Evolutionary conservation across 148 eudicot species (phyloP).

Genomic region (Cornus controversa): DNA sequence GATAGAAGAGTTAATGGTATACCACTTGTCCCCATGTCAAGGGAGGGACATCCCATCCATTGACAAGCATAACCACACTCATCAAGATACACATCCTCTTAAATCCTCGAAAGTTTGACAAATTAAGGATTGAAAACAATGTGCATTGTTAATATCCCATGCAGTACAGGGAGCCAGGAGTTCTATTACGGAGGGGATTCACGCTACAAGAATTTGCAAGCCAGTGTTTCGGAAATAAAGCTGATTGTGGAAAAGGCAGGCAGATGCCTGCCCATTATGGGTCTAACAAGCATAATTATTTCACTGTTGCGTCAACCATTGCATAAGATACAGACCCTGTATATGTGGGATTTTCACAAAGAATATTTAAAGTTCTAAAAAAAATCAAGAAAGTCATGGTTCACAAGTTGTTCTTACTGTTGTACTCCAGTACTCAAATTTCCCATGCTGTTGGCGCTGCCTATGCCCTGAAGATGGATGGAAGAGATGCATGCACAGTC

Average conservation of each 20-base stretch:
- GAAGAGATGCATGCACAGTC: conserved; percentile 62
- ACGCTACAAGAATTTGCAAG: conserved; percentile 69
- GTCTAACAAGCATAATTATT: conserved; percentile 55
- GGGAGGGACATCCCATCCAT: too few relatives aligned
- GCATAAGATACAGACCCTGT: conserved; percentile 40
- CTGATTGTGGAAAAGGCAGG: conserved; percentile 70
- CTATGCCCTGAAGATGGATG: conserved; percentile 76
- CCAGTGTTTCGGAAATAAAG: conserved; percentile 62
- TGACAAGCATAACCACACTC: too few relatives aligned
- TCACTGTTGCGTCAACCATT: conserved; percentile 64
- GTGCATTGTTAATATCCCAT: conserved; percentile 6
- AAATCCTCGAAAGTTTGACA: too few relatives aligned
- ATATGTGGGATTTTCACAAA: neutral
- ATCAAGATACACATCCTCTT: neutral
- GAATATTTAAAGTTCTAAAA: neutral
- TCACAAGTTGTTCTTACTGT: too few relatives aligned
- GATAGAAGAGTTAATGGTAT: too few relatives aligned
- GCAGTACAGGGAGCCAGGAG: conserved; percentile 80
- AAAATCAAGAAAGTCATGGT: too few relatives aligned
- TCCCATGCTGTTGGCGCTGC: conserved; percentile 87
- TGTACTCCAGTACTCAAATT: conserved; percentile 60
- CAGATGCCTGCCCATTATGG: conserved; percentile 86
- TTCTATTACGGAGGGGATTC: conserved; percentile 78
- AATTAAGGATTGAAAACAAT: neutral
- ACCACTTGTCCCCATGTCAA: too few relatives aligned